Evolutionary conservation across 106 monocot species (phyloP), one percentile per base, ranked within the genome.

Genomic region (Allium cepa): DNA sequence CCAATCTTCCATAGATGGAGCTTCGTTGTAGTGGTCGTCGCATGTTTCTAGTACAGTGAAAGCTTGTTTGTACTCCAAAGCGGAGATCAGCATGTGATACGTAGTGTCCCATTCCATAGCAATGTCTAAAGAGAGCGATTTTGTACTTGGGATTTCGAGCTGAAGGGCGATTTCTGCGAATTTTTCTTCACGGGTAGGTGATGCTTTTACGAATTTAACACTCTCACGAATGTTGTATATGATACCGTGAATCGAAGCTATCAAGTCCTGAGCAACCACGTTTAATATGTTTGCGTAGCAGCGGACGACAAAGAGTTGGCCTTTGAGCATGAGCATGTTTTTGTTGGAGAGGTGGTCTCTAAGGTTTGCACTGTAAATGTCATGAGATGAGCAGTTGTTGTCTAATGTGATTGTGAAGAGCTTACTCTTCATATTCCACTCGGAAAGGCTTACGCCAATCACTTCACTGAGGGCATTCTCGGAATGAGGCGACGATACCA

Each of bases 61-160:
- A 46, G 81, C 88, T 62, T 95, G 85, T 51, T 79, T 85, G 36
- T 82, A 95, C 0, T 95, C 91, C 73, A 91, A 68, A 11, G 91
- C 91, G 63, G 81, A 83, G 36, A 75, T 51, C 27, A 95, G 88
- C 95, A 95, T 95, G 60, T 88, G 73, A 58, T 95, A 95, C 6
- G 95, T 95, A 15, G 91, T 88, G 81, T 95, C 83, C 95, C 95
- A 95, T 51, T 85, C 88, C 53, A 67, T 78, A n/a, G 83, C 74
- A 46, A 91, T 69, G 72, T 95, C 95, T 57, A 95, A 77, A 13
- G 78, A 83, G 8, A 95, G 74, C 47, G 56, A 75, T 66, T 78
- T 83, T 16, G 79, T 58, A 57, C 69, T 82, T 4, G 85, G 80
- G 22, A 91, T 79, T 71, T 88, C 85, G 17, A 91, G 77, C 55